Evolutionary conservation across 2,329 filamentous ascomycete genomes (phyloP).

Genomic region (Epichloe glyceriae): DNA sequence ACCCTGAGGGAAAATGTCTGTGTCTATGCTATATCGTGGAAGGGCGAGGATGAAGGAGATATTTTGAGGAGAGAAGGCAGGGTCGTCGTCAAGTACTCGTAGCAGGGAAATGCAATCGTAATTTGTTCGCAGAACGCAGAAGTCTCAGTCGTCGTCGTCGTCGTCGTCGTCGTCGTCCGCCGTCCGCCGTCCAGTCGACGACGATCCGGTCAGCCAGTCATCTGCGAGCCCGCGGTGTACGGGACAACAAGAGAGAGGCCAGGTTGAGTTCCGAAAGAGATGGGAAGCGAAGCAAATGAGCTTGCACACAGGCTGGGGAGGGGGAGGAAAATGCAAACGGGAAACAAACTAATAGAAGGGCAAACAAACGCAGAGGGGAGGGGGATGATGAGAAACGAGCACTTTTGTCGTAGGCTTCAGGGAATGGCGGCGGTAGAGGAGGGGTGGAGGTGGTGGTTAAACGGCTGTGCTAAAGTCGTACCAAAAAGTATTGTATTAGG

Average conservation of each 20-base stretch:
- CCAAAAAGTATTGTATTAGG: too few species aligned
- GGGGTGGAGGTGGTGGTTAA: neutral
- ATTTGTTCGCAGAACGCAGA: neutral
- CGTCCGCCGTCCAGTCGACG: constrained; percentile 5
- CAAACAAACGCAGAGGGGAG: neutral
- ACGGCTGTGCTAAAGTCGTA: too few species aligned
- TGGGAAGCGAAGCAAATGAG: neutral
- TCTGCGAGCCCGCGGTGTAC: constrained; percentile 2
- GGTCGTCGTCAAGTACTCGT: neutral
- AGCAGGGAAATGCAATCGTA: neutral
- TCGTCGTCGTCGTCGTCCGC: constrained; percentile 1
- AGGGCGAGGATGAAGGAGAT: neutral
- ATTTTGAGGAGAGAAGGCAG: neutral
- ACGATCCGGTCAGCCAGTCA: constrained; percentile 6
- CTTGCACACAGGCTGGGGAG: neutral
- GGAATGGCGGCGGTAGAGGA: neutral
- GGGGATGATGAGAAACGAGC: neutral
- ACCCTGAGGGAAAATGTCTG: neutral
- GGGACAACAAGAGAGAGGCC: neutral
- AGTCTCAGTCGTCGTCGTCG: neutral
- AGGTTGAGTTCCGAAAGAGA: neutral
- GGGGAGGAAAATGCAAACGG: neutral
- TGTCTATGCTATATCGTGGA: neutral
- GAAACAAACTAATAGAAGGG: neutral
- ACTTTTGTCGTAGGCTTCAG: neutral